Conservation (phyloP, 345 rosid species). For the Aquilaria malaccensis region DNA sequence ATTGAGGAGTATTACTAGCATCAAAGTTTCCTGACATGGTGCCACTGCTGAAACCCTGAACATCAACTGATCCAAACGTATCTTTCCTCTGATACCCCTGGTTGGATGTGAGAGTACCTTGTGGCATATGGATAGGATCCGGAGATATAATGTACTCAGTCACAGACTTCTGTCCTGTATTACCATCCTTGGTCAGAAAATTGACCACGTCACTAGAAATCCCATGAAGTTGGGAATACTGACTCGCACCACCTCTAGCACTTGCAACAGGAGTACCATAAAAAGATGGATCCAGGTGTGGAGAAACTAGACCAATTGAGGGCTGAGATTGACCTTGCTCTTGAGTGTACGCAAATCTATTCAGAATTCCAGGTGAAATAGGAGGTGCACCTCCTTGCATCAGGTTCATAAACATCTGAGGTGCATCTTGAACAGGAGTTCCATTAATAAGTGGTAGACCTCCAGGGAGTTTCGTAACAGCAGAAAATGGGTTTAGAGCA, state of each 20-base stretch:
- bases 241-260: slow-evolving; percentile 35
- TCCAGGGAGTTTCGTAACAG: slow-evolving; percentile 32
- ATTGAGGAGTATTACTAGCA: slow-evolving; percentile 22
- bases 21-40: slow-evolving; percentile 24
- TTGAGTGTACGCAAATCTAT: slow-evolving; percentile 22
- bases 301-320: slow-evolving; percentile 39
- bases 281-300: slow-evolving; percentile 43
- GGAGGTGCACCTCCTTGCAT: slow-evolving; percentile 37
- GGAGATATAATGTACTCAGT: slow-evolving; percentile 21
- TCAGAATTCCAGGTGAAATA: slow-evolving; percentile 34
- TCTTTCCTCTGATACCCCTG: slow-evolving; percentile 36
- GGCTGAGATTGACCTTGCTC: slow-evolving; percentile 35
- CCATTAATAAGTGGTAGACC: slow-evolving; percentile 41
- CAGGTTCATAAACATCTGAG: slow-evolving; percentile 45
- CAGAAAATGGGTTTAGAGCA: slow-evolving; percentile 33
- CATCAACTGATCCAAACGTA: slow-evolving; percentile 26
- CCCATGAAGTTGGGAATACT: slow-evolving; percentile 29
- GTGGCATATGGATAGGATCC: slow-evolving; percentile 22
- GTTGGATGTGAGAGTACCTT: slow-evolving; percentile 28
- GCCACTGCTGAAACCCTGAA: slow-evolving; percentile 31
- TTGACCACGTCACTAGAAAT: slow-evolving; percentile 22
- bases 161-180: slow-evolving; percentile 31
- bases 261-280: slow-evolving; percentile 43
- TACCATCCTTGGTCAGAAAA: slow-evolving; percentile 26
- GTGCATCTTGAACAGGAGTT: slow-evolving; percentile 42